These are phyloP conservation scores for Keithomyces neogunnii DNA, from an alignment of 2,329 filamentous ascomycete genomes.

Conservation along the genomic window DNA sequence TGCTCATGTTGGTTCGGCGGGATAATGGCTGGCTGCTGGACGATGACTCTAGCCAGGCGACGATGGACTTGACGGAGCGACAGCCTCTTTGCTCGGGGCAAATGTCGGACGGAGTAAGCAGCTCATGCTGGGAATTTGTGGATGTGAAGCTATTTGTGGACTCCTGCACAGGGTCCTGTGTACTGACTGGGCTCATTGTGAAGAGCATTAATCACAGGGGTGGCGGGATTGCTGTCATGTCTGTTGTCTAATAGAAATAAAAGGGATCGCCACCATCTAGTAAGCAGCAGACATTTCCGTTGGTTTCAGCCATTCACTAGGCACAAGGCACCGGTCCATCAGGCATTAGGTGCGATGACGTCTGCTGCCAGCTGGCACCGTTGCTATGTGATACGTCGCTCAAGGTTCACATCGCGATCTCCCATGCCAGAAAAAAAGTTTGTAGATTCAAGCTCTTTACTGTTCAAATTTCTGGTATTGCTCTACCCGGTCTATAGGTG, in stretches of 20 bases:
- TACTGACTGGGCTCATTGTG: constrained; percentile 10
- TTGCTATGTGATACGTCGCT: background rate
- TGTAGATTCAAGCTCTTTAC: background rate
- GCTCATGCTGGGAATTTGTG: constrained; percentile 14
- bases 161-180: constrained; percentile 11
- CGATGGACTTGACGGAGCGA: constrained; percentile 22
- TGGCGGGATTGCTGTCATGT: too few relatives aligned
- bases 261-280: too few relatives aligned
- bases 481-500: constrained; percentile 9
- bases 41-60: constrained; percentile 22
- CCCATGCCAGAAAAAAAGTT: background rate
- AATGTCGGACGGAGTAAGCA: constrained; percentile 1
- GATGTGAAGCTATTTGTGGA: constrained; percentile 21
- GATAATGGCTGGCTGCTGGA: constrained; percentile 6
- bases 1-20: background rate
- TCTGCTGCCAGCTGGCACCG: background rate
- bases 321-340: too few relatives aligned
- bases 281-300: too few relatives aligned
- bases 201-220: background rate
- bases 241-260: too few relatives aligned
- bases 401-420: background rate
- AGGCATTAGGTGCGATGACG: background rate
- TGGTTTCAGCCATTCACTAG: too few relatives aligned
- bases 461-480: constrained; percentile 3
- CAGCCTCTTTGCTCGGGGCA: constrained; percentile 3